These are phyloP conservation scores for Hamiltosporidium magnivora DNA, from an alignment of 371 early-diverging fungal species.

Conservation along the genomic window DNA sequence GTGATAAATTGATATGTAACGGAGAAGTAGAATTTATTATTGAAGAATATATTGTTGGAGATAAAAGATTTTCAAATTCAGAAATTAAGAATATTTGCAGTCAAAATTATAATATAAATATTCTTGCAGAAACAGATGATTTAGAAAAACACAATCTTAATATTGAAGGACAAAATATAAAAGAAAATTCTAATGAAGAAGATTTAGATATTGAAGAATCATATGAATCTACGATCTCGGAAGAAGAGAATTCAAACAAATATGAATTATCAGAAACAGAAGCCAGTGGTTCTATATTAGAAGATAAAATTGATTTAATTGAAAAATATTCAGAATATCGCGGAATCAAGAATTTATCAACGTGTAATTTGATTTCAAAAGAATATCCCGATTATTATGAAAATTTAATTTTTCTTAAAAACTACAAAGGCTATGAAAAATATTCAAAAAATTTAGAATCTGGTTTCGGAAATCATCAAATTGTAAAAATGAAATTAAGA, in stretches of 20 bases:
- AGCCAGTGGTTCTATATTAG: constrained; percentile 1
- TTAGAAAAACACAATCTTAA: constrained; percentile 7
- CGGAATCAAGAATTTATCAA: constrained; percentile 38
- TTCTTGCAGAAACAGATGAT: background rate
- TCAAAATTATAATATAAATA: too few relatives aligned
- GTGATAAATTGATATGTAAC: constrained; percentile 44
- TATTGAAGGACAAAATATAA: constrained; percentile 7
- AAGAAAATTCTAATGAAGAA: background rate
- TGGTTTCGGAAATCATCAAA: constrained; percentile 13
- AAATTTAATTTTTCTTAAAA: constrained; percentile 40
- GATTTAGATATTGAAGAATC: too few relatives aligned
- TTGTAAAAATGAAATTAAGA: constrained; percentile 22
- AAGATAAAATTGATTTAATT: constrained; percentile 20
- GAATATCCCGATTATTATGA: constrained; percentile 36
- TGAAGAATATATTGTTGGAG: constrained; percentile 12
- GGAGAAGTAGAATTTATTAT: constrained; percentile 29
- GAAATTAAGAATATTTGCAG: too few relatives aligned
- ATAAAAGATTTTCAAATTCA: constrained; percentile 11
- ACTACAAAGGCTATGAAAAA: constrained; percentile 20
- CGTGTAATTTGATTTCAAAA: constrained; percentile 26
- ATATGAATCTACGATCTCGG: too few relatives aligned
- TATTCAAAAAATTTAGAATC: constrained; percentile 5
- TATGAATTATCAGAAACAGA: background rate
- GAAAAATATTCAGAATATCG: constrained; percentile 32
- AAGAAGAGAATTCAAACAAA: too few relatives aligned